Conservation (phyloP, 306 rosid genomes). For the Glycine soja region DNA sequence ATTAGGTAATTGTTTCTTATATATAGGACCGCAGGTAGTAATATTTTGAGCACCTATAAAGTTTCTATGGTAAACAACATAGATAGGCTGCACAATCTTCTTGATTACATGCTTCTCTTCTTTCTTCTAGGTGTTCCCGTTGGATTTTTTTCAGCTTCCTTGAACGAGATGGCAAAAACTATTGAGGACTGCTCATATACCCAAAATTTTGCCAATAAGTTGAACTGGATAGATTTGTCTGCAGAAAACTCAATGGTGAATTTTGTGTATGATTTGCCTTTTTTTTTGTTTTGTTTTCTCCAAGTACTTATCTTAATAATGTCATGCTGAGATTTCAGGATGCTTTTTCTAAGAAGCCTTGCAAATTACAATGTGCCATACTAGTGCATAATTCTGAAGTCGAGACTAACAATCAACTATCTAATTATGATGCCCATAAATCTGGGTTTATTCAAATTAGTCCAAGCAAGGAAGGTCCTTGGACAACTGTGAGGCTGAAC, state of each 20-base stretch:
- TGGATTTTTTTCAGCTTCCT: constrained; percentile 82
- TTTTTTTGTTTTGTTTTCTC: background rate
- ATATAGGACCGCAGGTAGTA: no score
- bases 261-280: constrained; percentile 18
- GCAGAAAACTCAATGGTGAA: constrained; percentile 58
- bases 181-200: constrained; percentile 57
- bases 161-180: constrained; percentile 67
- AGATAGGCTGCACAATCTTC: background rate
- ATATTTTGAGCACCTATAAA: constrained; percentile 4
- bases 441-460: constrained; percentile 96
- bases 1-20: no score
- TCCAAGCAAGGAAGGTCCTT: constrained; percentile 93
- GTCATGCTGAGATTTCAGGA: constrained; percentile 57
- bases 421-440: constrained; percentile 50
- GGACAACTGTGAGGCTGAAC: constrained; percentile 97
- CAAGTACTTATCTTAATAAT: constrained; percentile 35
- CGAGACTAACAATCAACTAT: constrained; percentile 54
- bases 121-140: constrained; percentile 70
- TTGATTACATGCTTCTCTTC: constrained; percentile 31
- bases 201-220: constrained; percentile 49
- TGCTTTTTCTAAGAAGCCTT: constrained; percentile 42
- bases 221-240: constrained; percentile 75
- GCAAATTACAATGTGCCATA: constrained; percentile 70
- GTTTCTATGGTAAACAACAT: background rate
- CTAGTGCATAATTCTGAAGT: constrained; percentile 66